Evolutionary conservation across 164 flowering plant genomes (phyloP), one percentile per base, ranked within the genome.

Genomic region (Vitis rotundifolia): DNA sequence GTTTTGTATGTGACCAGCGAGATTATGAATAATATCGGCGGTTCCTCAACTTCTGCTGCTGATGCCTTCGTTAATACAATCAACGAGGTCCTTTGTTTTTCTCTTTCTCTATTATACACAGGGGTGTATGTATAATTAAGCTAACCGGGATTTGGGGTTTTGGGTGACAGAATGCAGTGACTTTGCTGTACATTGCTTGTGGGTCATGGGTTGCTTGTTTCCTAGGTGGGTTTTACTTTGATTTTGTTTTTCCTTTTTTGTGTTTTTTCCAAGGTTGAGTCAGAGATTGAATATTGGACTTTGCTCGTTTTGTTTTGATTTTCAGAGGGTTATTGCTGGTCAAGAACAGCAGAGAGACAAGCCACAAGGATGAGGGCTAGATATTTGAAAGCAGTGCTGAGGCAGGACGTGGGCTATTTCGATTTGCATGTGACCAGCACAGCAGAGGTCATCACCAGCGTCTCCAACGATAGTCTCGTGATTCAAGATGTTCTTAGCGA

Each of bases 281-380:
- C 12, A 68, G 26, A 22, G 26, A 59, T 11, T 29, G 26, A 52
- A 53, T 11, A 44, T 19, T 47, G 10, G 31, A 1, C 65, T 48
- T 16, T 31, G 2, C 14, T 71, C 22, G 55, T 56, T 64, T 51
- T 19, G 31, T 11, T 22, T 22, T 22, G 26, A 5, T 28, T 72
- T 66, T 54, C 51, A 93, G 98, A 93, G 88, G 98, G 93, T 6
- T 91, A 81, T 75, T 93, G 97, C 59, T 93, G 97, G 97, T 77
- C 93, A 64, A 84, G 92, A 81, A 89, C 98, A 18, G 97, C 89
- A 0, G 93, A 90, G 74, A 84, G 97, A 71, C 97, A 88, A 76
- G 89, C 97, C 1, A 68, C 88, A 12, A 84, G 88, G 68, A 82
- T 90, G 89, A 83, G 98, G 75, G 77, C 82, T 1, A 81, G 82